phyloP scores from a whole-genome alignment of 331 rosid genomes.

The Rosa hybrid region DNA sequence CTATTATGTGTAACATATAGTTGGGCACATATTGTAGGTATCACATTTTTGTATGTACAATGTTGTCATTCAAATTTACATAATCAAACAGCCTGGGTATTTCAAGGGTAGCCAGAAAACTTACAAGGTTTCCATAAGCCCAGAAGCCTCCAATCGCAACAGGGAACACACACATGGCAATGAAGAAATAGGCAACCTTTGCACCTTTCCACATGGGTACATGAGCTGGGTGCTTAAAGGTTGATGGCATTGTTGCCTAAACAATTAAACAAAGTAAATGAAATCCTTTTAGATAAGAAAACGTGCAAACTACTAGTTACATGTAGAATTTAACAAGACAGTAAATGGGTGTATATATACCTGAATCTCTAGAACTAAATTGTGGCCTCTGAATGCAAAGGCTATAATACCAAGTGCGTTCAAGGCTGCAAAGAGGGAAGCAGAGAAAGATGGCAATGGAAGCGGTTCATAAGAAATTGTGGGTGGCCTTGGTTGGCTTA shows the following conservation, averaged over 20 bases:
- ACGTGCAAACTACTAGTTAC: not conserved
- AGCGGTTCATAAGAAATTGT: slow-evolving; percentile 78
- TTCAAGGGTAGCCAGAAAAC: slow-evolving; percentile 14
- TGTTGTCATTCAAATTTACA: not conserved
- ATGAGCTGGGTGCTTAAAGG: slow-evolving; percentile 97
- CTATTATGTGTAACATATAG: not conserved
- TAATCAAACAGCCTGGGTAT: not conserved
- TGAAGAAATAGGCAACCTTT: slow-evolving; percentile 94
- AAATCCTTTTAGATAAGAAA: slow-evolving; percentile 17
- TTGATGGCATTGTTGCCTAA: slow-evolving; percentile 98
- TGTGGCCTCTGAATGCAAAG: slow-evolving; percentile 96
- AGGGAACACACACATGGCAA: slow-evolving; percentile 92
- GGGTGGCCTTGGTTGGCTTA: slow-evolving; percentile 82
- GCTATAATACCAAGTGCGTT: slow-evolving; percentile 95
- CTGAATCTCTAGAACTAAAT: slow-evolving; percentile 87
- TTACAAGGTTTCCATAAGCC: slow-evolving; percentile 96
- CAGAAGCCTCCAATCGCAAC: slow-evolving; percentile 96
- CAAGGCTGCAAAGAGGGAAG: slow-evolving; percentile 71
- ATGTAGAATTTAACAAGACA: no score
- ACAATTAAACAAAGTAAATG: slow-evolving; percentile 6
- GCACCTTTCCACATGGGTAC: slow-evolving; percentile 99
- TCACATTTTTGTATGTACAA: not conserved
- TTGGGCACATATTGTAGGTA: not conserved
- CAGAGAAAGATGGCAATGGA: slow-evolving; percentile 50
- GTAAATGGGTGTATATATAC: slow-evolving; percentile 27